Evolutionary conservation across 1,284 basidiomycete genomes (phyloP).

Genomic region (Trichosporon sp.): DNA sequence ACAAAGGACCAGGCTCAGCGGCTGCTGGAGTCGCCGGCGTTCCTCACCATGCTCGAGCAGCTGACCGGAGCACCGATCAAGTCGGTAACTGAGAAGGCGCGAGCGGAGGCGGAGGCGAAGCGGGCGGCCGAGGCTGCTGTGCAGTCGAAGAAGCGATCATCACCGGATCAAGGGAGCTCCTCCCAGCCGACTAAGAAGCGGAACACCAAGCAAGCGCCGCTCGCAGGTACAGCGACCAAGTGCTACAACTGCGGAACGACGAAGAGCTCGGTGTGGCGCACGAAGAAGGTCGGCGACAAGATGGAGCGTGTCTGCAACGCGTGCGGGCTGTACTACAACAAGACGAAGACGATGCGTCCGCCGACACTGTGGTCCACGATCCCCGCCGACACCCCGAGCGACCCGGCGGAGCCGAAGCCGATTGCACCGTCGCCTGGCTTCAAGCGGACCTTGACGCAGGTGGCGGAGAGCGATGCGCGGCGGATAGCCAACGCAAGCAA

Average conservation of each 20-base stretch:
- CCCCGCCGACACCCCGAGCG: slow-evolving; percentile 16
- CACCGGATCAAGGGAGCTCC: not conserved
- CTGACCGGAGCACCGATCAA: slow-evolving; percentile 25
- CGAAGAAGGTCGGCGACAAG: slow-evolving; percentile 37
- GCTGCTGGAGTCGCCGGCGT: slow-evolving; percentile 34
- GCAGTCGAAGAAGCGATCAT: slow-evolving; percentile 9
- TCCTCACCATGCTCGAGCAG: slow-evolving; percentile 36
- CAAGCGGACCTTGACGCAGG: slow-evolving; percentile 40
- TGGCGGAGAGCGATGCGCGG: slow-evolving; percentile 39
- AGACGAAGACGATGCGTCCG: slow-evolving; percentile 41
- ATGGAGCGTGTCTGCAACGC: slow-evolving; percentile 46
- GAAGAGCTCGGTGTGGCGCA: slow-evolving; percentile 44
- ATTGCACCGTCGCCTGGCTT: slow-evolving; percentile 14
- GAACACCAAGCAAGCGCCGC: not conserved
- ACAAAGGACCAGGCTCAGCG: slow-evolving; percentile 40
- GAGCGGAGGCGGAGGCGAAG: not conserved
- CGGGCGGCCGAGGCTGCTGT: not conserved
- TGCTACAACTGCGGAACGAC: slow-evolving; percentile 46
- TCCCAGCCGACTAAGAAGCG: not conserved
- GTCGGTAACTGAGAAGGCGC: not conserved
- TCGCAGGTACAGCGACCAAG: slow-evolving; percentile 7
- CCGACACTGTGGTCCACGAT: slow-evolving; percentile 41
- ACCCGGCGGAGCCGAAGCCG: not conserved
- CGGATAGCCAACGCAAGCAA: slow-evolving; percentile 29
- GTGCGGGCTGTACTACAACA: slow-evolving; percentile 49